Evolutionary conservation across 352 stramenopile species (phyloP), one percentile per base, ranked within the genome.

Genomic region (Peronospora farinosa): DNA sequence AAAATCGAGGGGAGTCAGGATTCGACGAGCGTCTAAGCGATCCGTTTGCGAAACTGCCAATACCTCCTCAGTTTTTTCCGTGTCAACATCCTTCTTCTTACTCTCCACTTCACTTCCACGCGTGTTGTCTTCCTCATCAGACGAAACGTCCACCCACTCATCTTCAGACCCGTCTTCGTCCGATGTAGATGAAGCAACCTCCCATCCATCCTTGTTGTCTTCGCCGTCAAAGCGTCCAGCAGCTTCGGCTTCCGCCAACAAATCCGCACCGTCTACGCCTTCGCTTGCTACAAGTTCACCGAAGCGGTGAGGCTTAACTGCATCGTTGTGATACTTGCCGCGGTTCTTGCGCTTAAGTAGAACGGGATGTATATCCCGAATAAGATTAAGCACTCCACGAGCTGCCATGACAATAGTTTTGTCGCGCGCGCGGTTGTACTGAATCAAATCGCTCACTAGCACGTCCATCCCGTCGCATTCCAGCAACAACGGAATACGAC

Each of bases 361-460:
- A 15, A 70, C 72, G 7, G 97, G 97, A 69, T 98, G 86, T 41
- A 97, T 88, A 55, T 98, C 93, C 27, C 96, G 84, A 54, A 98
- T 94, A 46, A 98, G 85, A 70, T 99, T 99, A 15, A 97, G 80
- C 40, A 98, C 96, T 10, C 85, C 88, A 43, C 95, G 86, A 37
- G 95, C 94, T 3, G 97, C 96, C 74, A 99, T 97, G 21, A 97
- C 84, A 12, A 98, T 92, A 19, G 85, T 97, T 78, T 98, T 97
- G 81, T 99, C 96, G 8, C 85, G 75, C 49, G 95, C 83, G 60
- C 97, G 97, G 59, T 87, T 92, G 74, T 98, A 98, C 65, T 96
- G 94, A 15, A 97, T 84, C 55, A 99, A 77, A 61, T 99, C 96
- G 48, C 78, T 69, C 32, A 92, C 82, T 10, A 97, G 61, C 36